Evolutionary conservation across 2,329 filamentous ascomycete species (phyloP), one percentile per base, ranked within the genome.

Genomic region (Neonectria coccinea): DNA sequence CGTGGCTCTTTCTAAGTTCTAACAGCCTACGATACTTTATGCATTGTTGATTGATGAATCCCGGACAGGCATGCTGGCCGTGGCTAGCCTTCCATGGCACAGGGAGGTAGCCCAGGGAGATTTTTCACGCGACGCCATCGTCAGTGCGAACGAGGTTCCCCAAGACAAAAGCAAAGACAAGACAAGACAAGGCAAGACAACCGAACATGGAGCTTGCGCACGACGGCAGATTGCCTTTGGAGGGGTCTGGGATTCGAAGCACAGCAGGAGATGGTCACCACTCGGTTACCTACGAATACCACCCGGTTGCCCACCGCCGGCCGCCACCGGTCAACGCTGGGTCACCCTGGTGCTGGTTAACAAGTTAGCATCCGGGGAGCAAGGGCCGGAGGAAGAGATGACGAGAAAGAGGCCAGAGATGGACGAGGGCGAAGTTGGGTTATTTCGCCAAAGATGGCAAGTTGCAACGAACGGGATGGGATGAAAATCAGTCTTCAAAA

Each of bases 1-100:
- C 70, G 70, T 72, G 70, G 70, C 67, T 53, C 56, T 58, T 56
- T 33, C 12, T 44, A 55, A 42, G n/a, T 18, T 60, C 42, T 44
- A 54, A 29, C 42, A 62, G 41, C 29, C 31, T 33, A 33, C 41
- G 16, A n/a, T 52, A 25, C 27, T 22, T 36, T 44, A 44, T 39
- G 48, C 48, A 36, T 31, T 27, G 45, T 45, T 31, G 31, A 14
- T 36, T 41, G 36, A 55, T 59, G 44, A 42, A 44, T 55, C 44
- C 33, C 14, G 36, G 36, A n/a, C 36, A 39, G 36, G 36, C 14
- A 39, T 64, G 50, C 42, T 51, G 44, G 56, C 56, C 51, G 60
- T 44, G 47, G 18, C 29, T 51, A 18, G 56, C 5, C 14, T 25
- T 33, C 25, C 5, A 6, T 6, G 27, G 53, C 25, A n/a, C 20